These are phyloP conservation scores for Candida pseudofarinosa DNA, from an alignment of 805 yeast genomes.

Conservation along the genomic window DNA sequence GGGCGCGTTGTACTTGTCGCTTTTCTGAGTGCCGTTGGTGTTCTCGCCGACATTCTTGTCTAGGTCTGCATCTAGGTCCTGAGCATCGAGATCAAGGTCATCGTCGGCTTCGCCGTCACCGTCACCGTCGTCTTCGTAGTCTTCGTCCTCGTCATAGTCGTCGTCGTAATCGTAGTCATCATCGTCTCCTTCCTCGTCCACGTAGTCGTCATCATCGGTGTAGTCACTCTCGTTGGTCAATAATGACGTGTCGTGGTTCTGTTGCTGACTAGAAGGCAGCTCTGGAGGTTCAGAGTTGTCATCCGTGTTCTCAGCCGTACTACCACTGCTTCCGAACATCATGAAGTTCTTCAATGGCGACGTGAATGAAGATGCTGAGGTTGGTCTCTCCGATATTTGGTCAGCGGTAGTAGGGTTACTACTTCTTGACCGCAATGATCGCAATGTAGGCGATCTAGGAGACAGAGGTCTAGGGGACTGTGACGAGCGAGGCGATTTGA, in stretches of 20 bases:
- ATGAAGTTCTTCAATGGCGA: slow-evolving; percentile 41
- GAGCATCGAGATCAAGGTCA: slow-evolving; percentile 13
- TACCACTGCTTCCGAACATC: slow-evolving; percentile 29
- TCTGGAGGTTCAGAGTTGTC: neutral
- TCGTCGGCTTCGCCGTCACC: slow-evolving; percentile 12
- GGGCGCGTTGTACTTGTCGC: neutral
- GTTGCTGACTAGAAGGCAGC: neutral
- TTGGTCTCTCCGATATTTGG: slow-evolving; percentile 25
- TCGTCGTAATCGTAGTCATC: slow-evolving; percentile 22
- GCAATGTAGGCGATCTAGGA: neutral
- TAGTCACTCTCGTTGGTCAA: slow-evolving; percentile 13
- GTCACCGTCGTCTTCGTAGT: slow-evolving; percentile 26
- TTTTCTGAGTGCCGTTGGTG: neutral
- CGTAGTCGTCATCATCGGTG: slow-evolving; percentile 10
- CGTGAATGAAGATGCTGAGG: slow-evolving; percentile 31
- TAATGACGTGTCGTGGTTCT: neutral
- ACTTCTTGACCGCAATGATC: slow-evolving; percentile 4
- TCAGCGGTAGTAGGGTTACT: neutral
- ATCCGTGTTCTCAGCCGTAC: neutral
- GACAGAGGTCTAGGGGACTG: neutral
- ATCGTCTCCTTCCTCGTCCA: slow-evolving; percentile 5
- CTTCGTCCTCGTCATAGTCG: slow-evolving; percentile 21
- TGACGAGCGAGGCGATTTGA: slow-evolving; percentile 14
- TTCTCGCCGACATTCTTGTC: slow-evolving; percentile 10
- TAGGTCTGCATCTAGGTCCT: slow-evolving; percentile 12